Conservation (phyloP, 805 yeast genomes). For the Soucietia sequanensis region DNA sequence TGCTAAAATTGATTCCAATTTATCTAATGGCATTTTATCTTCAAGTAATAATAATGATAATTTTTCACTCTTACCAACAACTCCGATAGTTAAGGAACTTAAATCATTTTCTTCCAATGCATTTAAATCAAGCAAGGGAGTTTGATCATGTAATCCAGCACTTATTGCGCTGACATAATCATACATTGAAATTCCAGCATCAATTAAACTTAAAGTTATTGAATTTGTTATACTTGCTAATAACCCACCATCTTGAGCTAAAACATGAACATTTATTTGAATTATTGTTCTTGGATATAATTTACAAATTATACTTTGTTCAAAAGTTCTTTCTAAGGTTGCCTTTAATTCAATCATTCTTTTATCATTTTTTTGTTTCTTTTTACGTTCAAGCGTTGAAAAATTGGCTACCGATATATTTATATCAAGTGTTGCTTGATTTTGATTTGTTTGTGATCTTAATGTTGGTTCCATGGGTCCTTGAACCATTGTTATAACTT, state of each 20-base stretch:
- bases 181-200: slow-evolving; percentile 93
- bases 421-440: slow-evolving; percentile 59
- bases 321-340: slow-evolving; percentile 65
- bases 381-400: slow-evolving; percentile 72
- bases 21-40: slow-evolving; percentile 80
- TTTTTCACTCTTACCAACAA: slow-evolving; percentile 79
- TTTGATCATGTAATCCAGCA: slow-evolving; percentile 75
- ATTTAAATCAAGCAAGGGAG: slow-evolving; percentile 79
- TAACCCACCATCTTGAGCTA: slow-evolving; percentile 89
- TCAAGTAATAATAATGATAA: slow-evolving; percentile 75
- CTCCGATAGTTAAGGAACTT: slow-evolving; percentile 78
- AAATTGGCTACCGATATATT: slow-evolving; percentile 76
- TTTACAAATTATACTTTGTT: slow-evolving; percentile 69
- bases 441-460: slow-evolving; percentile 49
- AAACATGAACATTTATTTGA: slow-evolving; percentile 69
- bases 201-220: slow-evolving; percentile 82
- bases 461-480: slow-evolving; percentile 87
- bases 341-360: slow-evolving; percentile 66
- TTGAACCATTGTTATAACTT: slow-evolving; percentile 76
- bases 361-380: slow-evolving; percentile 65
- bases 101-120: slow-evolving; percentile 80
- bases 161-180: slow-evolving; percentile 83
- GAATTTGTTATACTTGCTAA: slow-evolving; percentile 80
- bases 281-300: slow-evolving; percentile 83
- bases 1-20: slow-evolving; percentile 70